These are phyloP conservation scores for Gracilaria vermiculophylla DNA, from an alignment of 23 red algal genomes.

Conservation along the genomic window DNA sequence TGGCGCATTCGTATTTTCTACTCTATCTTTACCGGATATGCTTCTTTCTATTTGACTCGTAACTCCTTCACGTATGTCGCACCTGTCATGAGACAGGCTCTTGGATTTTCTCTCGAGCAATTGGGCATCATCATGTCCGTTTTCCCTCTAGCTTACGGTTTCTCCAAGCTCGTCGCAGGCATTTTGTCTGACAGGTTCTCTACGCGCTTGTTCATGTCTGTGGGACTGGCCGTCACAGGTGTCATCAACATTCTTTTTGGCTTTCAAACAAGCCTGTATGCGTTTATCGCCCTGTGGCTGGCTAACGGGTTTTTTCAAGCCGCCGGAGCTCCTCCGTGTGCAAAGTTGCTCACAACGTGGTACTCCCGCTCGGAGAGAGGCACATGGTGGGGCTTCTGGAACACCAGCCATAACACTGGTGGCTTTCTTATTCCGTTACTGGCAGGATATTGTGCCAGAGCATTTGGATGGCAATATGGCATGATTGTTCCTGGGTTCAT, in stretches of 20 bases:
- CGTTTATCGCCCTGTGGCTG: slow-evolving; percentile 82
- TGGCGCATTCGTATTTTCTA: slow-evolving; percentile 97
- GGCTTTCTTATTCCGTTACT: slow-evolving; percentile 98
- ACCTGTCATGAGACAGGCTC: slow-evolving; percentile 85
- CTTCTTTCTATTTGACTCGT: slow-evolving; percentile 96
- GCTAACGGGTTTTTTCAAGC: slow-evolving; percentile 98
- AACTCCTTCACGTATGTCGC: slow-evolving; percentile 99
- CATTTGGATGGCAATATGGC: slow-evolving; percentile 97
- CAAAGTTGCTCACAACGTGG: slow-evolving; percentile 95
- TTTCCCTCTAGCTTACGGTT: slow-evolving; percentile 95
- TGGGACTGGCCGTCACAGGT: slow-evolving; percentile 87
- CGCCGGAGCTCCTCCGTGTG: slow-evolving; percentile 95
- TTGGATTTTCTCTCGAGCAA: slow-evolving; percentile 92
- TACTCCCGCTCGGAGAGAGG: slow-evolving; percentile 94
- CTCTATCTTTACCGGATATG: slow-evolving; percentile 98
- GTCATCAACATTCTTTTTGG: slow-evolving; percentile 99
- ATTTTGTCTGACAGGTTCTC: slow-evolving; percentile 94
- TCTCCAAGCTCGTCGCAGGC: slow-evolving; percentile 95
- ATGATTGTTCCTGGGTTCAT: slow-evolving; percentile 96
- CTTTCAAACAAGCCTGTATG: slow-evolving; percentile 76
- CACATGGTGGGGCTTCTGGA: slow-evolving; percentile 99
- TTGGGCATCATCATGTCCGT: slow-evolving; percentile 94
- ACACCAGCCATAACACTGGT: slow-evolving; percentile 99
- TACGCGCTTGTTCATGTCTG: slow-evolving; percentile 93
- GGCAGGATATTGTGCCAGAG: slow-evolving; percentile 86